Evolutionary conservation across 83 land plant genomes (phyloP), one percentile per base, ranked within the genome.

Genomic region (Picea abies): DNA sequence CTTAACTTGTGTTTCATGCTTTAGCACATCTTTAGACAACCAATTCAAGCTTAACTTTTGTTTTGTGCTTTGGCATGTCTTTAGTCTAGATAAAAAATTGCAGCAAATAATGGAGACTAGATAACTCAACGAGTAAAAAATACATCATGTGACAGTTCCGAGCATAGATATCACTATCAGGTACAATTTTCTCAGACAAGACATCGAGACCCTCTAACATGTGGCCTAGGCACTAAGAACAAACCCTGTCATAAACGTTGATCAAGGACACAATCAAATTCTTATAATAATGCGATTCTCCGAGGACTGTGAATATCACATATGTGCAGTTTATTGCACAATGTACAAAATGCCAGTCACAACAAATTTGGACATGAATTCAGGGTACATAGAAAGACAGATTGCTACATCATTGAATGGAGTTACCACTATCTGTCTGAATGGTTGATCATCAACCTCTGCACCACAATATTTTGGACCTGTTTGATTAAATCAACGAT

Each of bases 211-310:
- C 32, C 60, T n/a, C 23, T 32, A 22, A 23, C 60, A 35, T 76
- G 44, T 22, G 32, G 78, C 78, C 60, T 11, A 52, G n/a, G 78
- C 23, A 76, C 17, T 60, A 76, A 25, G 78, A 47, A 75, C 17
- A 47, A 49, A 47, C 60, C 32, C 56, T 76, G 26, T 22, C 22
- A 49, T 22, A 12, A 49, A 60, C 25, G 61, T 52, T 76, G 78
- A 47, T 75, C 60, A 39, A 76, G 60, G 58, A 76, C 60, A 49
- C 78, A 23, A 76, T 49, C 16, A 22, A 22, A 76, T 49, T 25
- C 61, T 52, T 26, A 49, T 12, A 52, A 56, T 11, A 47, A 49
- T 76, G 22, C 16, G 52, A 49, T 23, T 26, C 29, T 76, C 20
- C 25, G 32, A 76, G 15, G 60, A 76, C 16, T 12, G 22, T 22